Evolutionary conservation across 2,329 filamentous ascomycete genomes (phyloP).

Genomic region (Endocalyx cinctus): DNA sequence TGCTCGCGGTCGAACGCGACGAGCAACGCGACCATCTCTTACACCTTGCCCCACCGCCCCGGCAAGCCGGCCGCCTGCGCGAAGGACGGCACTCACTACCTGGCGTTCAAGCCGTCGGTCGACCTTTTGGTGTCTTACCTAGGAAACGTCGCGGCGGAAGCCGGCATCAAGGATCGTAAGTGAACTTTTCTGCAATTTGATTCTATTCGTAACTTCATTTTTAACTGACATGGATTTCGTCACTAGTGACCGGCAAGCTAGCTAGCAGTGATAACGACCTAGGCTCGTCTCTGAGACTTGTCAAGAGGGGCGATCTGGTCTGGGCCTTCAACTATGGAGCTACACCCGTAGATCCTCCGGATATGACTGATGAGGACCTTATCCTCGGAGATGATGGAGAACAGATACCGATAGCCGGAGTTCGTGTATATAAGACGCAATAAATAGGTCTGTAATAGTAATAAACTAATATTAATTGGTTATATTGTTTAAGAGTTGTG

Average conservation of each 20-base stretch:
- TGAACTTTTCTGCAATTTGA: no score
- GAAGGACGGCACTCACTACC: slow-evolving; percentile 11
- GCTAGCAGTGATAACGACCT: slow-evolving; percentile 12
- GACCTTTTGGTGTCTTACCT: slow-evolving; percentile 17
- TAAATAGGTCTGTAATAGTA: no score
- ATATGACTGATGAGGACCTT: no score
- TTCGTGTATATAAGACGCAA: no score
- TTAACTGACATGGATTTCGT: no score
- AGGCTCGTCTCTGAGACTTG: slow-evolving; percentile 11
- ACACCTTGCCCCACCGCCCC: slow-evolving; percentile 13
- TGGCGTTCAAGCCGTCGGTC: slow-evolving; percentile 17
- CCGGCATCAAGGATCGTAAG: slow-evolving; percentile 10
- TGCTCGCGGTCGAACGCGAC: slow-evolving; percentile 11
- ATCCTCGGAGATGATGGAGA: no score
- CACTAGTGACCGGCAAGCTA: slow-evolving; percentile 9
- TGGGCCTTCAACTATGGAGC: slow-evolving; percentile 21
- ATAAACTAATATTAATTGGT: no score
- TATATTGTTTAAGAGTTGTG: no score
- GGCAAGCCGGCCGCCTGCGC: slow-evolving; percentile 15
- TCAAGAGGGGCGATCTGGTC: slow-evolving; percentile 12
- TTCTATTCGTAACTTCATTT: no score
- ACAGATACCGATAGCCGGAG: no score
- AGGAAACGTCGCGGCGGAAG: slow-evolving; percentile 12
- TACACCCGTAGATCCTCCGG: no score
- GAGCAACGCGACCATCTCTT: slow-evolving; percentile 13